Evolutionary conservation across 1,284 basidiomycete genomes (phyloP).

Genomic region (Garcileccinum viscosum): DNA sequence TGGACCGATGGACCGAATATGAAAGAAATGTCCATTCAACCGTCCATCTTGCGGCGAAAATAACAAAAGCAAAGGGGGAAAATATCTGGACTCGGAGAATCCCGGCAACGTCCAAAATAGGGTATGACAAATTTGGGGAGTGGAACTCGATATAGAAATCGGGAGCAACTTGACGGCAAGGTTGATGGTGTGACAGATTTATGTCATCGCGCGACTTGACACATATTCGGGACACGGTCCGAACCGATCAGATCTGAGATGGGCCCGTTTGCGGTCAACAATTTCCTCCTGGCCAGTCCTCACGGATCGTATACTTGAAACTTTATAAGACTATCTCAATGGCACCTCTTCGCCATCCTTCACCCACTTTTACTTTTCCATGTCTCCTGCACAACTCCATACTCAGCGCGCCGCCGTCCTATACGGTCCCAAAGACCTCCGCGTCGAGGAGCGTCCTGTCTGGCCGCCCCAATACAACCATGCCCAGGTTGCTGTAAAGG

Average conservation of each 20-base stretch:
- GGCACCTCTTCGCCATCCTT: constrained; percentile 28
- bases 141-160: constrained; percentile 33
- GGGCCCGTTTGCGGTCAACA: constrained; percentile 26
- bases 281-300: constrained; percentile 32
- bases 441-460: constrained; percentile 69
- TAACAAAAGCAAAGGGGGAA: constrained; percentile 13
- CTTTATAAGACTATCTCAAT: constrained; percentile 43
- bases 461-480: constrained; percentile 72
- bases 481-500: constrained; percentile 75
- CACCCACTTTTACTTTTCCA: constrained; percentile 37
- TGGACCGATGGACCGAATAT: constrained; percentile 34
- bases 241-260: constrained; percentile 35
- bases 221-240: constrained; percentile 28
- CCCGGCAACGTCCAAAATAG: constrained; percentile 32
- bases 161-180: constrained; percentile 31
- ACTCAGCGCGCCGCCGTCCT: constrained; percentile 72
- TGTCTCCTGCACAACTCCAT: constrained; percentile 65
- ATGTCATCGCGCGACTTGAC: constrained; percentile 36
- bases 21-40: constrained; percentile 13
- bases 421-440: constrained; percentile 74
- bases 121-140: constrained; percentile 32
- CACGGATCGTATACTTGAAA: constrained; percentile 34
- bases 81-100: constrained; percentile 19
- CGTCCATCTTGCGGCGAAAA: constrained; percentile 11
- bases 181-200: constrained; percentile 33